Base-by-base conservation (phyloP, 176 grass and related monocot genomes). In the Oryza australiensis region DNA sequence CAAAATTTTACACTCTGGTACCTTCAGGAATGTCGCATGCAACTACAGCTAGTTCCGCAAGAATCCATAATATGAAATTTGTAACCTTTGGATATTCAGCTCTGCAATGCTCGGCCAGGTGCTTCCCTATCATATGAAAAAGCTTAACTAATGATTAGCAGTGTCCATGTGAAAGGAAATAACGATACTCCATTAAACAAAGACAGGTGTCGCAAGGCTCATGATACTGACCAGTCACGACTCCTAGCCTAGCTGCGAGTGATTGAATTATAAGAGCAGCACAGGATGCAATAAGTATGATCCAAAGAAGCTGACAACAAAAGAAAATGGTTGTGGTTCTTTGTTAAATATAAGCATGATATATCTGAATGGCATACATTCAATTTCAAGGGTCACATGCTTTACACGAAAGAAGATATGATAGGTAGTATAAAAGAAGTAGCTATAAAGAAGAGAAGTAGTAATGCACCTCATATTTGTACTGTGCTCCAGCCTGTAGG, bases 21-120 rank as follows among this genome's bases (percentile, higher is more conserved):
- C 96, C 96, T 95, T 98, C 96, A 76, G 96, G 95, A 70, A 98
- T 98, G 57, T 98, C 95, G 30, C 96, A 98, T 66, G 96, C 96
- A 80, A 98, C 87, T 78, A 98, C 96, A 62, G 96, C 92, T 77
- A 98, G 87, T 88, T 98, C 96, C 43, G 96, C 96, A 73, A 98
- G 96, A 62, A 95, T 88, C 96, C 96, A 98, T 83, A 98, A 81
- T 37, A 91, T 84, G 20, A 93, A 98, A 85, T 95, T 98, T 23
- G 93, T 88, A 64, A 74, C 85, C 85, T 93, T 98, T 26, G 89
- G 84, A 85, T 98, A 98, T 85, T 98, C 93, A 66, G 90, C 91
- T 86, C 92, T 93, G 68, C 93, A 98, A 80, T 98, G 93, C 87
- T 98, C 96, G 27, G 93, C 90, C 43, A 98, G 92, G 93, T 98